phyloP scores from a whole-genome alignment of 768 basidiomycete species.

The Suillus cothurnatus region DNA sequence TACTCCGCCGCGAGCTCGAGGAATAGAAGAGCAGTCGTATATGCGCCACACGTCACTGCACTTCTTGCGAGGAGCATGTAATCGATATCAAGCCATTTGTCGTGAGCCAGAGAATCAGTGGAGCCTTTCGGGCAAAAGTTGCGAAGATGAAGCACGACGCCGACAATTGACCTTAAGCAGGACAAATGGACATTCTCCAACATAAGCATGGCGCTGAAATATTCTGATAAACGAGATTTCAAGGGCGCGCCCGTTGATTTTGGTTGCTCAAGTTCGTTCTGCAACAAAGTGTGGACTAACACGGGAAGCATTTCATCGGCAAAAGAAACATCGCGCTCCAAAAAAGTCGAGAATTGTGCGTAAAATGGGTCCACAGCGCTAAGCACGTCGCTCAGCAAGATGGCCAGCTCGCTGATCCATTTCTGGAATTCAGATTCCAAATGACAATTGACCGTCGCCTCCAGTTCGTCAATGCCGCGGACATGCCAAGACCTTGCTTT shows the following conservation, averaged over 20 bases:
- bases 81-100: constrained; percentile 84
- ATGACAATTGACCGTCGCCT: constrained; percentile 35
- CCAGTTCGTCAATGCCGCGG: constrained; percentile 40
- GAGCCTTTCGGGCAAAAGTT: constrained; percentile 49
- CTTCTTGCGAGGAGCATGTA: constrained; percentile 69
- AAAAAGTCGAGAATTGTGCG: constrained; percentile 61
- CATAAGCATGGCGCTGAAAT: constrained; percentile 28
- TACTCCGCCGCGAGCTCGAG: constrained; percentile 77
- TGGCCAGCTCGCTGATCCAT: constrained; percentile 67
- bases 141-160: constrained; percentile 80
- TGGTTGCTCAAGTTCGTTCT: constrained; percentile 23
- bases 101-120: constrained; percentile 51
- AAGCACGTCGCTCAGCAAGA: constrained; percentile 60
- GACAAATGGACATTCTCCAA: constrained; percentile 40
- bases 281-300: constrained; percentile 71
- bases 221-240: constrained; percentile 24
- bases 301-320: constrained; percentile 72
- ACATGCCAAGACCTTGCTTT: constrained; percentile 32
- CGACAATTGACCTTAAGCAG: constrained; percentile 62
- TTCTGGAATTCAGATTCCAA: constrained; percentile 50
- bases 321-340: constrained; percentile 56
- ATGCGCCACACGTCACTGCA: constrained; percentile 79
- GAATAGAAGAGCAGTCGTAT: constrained; percentile 88
- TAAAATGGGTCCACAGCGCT: constrained; percentile 61
- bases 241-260: constrained; percentile 7